phyloP scores from a whole-genome alignment of 2,329 filamentous ascomycete species.

The Aureobasidium vineae region DNA sequence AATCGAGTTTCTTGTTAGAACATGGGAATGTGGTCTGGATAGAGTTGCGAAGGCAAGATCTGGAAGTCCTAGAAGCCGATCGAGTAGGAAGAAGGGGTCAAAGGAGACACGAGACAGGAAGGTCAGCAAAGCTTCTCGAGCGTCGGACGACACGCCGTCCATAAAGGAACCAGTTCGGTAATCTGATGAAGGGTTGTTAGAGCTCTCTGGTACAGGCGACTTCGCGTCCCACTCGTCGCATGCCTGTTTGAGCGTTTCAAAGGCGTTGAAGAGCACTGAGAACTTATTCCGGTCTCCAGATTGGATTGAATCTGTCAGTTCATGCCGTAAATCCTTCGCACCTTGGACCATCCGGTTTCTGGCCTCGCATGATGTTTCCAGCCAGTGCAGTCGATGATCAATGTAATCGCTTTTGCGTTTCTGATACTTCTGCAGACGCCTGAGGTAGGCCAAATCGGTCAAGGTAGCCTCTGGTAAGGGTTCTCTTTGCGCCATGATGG shows the following conservation, averaged over 20 bases:
- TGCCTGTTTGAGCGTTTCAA: conserved; percentile 63
- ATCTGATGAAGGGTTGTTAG: not conserved
- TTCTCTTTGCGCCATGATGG: conserved; percentile 23
- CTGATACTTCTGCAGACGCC: conserved; percentile 75
- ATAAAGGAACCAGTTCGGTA: conserved; percentile 49
- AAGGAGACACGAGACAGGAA: conserved; percentile 81
- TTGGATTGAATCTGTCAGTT: conserved; percentile 74
- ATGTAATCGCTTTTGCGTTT: conserved; percentile 75
- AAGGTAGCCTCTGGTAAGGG: conserved; percentile 39
- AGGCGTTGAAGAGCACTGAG: conserved; percentile 69
- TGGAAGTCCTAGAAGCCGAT: conserved; percentile 72
- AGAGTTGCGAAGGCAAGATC: conserved; percentile 65
- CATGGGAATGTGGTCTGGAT: not conserved
- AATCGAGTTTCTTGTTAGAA: conserved; percentile 43
- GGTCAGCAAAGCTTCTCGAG: conserved; percentile 71
- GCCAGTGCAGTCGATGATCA: conserved; percentile 69
- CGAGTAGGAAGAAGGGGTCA: conserved; percentile 83
- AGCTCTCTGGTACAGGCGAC: not conserved
- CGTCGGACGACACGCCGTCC: conserved; percentile 71
- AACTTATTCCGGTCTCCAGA: conserved; percentile 77
- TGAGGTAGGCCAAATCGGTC: conserved; percentile 74
- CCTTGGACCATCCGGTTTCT: conserved; percentile 72
- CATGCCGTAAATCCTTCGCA: conserved; percentile 70
- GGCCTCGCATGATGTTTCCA: conserved; percentile 70
- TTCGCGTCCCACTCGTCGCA: conserved; percentile 43